Base-by-base conservation (phyloP, 495 filamentous ascomycete genomes). In the Aspergillus bertholletiae region DNA sequence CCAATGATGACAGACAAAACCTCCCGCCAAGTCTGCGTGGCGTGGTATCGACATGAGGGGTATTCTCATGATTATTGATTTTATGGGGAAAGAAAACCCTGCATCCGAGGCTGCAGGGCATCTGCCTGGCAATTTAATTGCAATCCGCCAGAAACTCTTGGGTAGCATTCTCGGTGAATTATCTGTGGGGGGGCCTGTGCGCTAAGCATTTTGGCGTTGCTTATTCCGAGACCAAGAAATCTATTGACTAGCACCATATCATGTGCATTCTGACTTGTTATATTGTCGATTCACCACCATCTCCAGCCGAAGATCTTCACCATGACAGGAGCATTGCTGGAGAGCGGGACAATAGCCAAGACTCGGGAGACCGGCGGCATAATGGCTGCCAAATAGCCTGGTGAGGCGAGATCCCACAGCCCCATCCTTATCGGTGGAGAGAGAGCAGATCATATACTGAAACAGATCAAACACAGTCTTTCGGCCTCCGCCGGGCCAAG, bases 401-500 rank as follows among this genome's bases (percentile, higher is more conserved):
- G 9, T 11, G 3, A 11, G 27, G 17, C 24, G 5, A 43, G 39
- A 21, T 43, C 7, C 17, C 7, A 43, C 11, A 18, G 39, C 17
- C 39, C 39, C 39, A 43, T 43, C 20, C 46, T 48, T 32, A 30
- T 32, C 46, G n/a, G 28, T 35, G 28, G 20, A 49, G 45, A 21
- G 34, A 7, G 13, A 43, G 39, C 17, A 43, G 17, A 43, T 43
- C 46, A 26, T 48, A 32, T 32, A 32, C 46, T 48, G 27, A 18
- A 18, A 18, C 20, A 3, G 24, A 47, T 28, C 7, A 13, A 34
- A n/a, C 46, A 32, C 20, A 13, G 17, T 24, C 17, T 28, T 6
- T 21, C 46, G 46, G 46, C 20, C 46, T 32, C 46, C 46, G 46
- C 46, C 46, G 46, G 46, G 46, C 46, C 27, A 48, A 48, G 46